Conservation (phyloP, 805 yeast genomes). For the Wickerhamomyces pijperi region DNA sequence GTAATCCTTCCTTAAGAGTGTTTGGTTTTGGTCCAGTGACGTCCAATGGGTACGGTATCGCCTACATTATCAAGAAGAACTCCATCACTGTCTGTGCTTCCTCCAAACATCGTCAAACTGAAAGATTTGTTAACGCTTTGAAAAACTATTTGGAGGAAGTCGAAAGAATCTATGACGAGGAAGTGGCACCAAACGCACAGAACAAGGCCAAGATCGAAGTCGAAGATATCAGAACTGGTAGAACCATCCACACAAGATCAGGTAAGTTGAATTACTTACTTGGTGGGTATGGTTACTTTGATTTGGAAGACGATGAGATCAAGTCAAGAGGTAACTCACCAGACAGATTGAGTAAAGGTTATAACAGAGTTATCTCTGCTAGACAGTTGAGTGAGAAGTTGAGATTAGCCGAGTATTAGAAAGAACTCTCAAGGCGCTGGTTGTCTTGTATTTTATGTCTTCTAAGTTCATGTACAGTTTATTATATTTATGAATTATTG, state of each 20-base stretch:
- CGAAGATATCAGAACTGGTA: constrained; percentile 16
- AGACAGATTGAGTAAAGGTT: constrained; percentile 11
- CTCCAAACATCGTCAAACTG: constrained; percentile 82
- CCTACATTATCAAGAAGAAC: constrained; percentile 76
- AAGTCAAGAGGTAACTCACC: constrained; percentile 31
- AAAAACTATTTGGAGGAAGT: constrained; percentile 51
- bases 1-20: constrained; percentile 75
- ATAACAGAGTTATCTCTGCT: constrained; percentile 13
- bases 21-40: constrained; percentile 91
- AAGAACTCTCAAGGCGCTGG: neutral
- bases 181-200: constrained; percentile 6
- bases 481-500: neutral
- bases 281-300: constrained; percentile 86
- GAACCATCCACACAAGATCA: constrained; percentile 19
- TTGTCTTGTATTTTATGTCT: too few relatives aligned
- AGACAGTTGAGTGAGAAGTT: constrained; percentile 19
- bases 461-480: neutral
- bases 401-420: constrained; percentile 19
- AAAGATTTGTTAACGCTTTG: constrained; percentile 61
- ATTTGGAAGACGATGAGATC: constrained; percentile 50
- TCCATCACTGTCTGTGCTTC: constrained; percentile 73
- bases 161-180: constrained; percentile 33
- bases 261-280: constrained; percentile 32
- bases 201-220: constrained; percentile 5
- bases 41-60: constrained; percentile 88